Percentiles rank a stretch among this genome's conserved stretches.
Evolutionary conservation across 495 filamentous ascomycete genomes (phyloP).

Genomic region (Podospora sp.): DNA sequence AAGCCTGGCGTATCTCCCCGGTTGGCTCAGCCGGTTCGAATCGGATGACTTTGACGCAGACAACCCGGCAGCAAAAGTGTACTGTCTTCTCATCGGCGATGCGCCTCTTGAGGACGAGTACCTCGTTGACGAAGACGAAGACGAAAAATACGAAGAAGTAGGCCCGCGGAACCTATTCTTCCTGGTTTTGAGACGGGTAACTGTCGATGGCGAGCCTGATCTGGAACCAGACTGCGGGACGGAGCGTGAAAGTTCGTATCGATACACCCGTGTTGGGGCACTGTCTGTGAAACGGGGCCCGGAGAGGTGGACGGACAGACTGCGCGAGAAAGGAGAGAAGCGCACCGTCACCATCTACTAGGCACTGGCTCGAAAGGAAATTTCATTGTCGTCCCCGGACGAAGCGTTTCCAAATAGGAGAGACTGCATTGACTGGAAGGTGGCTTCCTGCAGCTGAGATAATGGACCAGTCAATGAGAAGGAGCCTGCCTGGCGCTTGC

Average conservation of each 20-base stretch:
- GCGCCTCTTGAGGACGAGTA: not conserved
- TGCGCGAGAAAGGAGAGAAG: not conserved
- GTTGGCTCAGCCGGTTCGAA: not conserved
- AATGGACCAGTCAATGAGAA: too few species aligned
- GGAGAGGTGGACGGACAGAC: not conserved
- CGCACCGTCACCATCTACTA: slow-evolving; percentile 3
- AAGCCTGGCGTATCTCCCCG: not conserved
- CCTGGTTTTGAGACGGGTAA: not conserved
- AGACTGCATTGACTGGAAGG: too few species aligned
- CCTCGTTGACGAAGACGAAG: not conserved
- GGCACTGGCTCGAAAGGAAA: not conserved
- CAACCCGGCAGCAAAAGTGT: not conserved
- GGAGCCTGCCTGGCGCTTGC: too few species aligned
- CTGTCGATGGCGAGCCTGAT: not conserved
- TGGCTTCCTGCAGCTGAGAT: too few species aligned
- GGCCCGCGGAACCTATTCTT: not conserved
- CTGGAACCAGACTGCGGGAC: not conserved
- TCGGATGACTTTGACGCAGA: not conserved
- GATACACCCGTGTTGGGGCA: not conserved
- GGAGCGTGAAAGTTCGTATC: not conserved
- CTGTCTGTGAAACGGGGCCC: not conserved
- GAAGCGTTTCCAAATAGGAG: too few species aligned
- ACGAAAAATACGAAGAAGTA: not conserved
- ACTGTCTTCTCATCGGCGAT: not conserved
- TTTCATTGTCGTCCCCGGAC: too few species aligned